Evolutionary conservation across 371 early-diverging fungal genomes (phyloP).

Genomic region (Rhizomucor pusillus): DNA sequence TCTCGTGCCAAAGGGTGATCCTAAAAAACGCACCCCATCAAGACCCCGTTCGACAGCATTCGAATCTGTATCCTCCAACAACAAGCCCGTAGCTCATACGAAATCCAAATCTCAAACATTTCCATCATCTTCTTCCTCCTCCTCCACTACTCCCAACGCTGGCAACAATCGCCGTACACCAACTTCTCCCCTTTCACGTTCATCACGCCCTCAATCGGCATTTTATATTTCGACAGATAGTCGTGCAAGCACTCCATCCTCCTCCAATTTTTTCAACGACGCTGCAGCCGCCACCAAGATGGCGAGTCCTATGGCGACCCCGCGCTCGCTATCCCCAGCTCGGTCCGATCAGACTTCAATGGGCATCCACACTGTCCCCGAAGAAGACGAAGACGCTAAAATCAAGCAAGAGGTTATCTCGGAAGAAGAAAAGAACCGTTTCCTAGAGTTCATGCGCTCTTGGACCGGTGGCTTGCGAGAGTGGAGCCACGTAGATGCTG

Average conservation of each 20-base stretch:
- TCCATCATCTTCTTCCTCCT: neutral
- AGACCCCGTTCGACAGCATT: constrained; percentile 4
- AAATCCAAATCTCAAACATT: neutral
- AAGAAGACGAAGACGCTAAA: constrained; percentile 9
- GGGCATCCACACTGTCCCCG: constrained; percentile 9
- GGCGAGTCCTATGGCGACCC: constrained; percentile 20
- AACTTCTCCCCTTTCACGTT: constrained; percentile 2
- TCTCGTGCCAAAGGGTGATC: constrained; percentile 36
- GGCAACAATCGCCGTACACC: constrained; percentile 1
- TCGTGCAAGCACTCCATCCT: constrained; percentile 5
- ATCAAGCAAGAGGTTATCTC: constrained; percentile 19
- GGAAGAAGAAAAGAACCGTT: constrained; percentile 42
- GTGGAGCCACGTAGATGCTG: constrained; percentile 15
- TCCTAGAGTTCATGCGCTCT: constrained; percentile 41
- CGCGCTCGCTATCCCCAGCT: constrained; percentile 17
- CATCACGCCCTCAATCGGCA: neutral
- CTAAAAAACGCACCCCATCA: constrained; percentile 11
- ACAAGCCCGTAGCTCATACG: neutral
- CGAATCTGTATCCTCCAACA: constrained; percentile 28
- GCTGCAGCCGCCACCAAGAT: neutral
- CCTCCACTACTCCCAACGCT: neutral
- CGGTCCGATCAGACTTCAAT: constrained; percentile 7
- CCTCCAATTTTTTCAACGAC: constrained; percentile 1
- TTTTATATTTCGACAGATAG: neutral
- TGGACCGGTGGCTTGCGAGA: constrained; percentile 46